A percentile compares a stretch with the other conserved stretches of the same genome.
Evolutionary conservation across 805 yeast species (phyloP).

Genomic region (Lipomyces sp.): DNA sequence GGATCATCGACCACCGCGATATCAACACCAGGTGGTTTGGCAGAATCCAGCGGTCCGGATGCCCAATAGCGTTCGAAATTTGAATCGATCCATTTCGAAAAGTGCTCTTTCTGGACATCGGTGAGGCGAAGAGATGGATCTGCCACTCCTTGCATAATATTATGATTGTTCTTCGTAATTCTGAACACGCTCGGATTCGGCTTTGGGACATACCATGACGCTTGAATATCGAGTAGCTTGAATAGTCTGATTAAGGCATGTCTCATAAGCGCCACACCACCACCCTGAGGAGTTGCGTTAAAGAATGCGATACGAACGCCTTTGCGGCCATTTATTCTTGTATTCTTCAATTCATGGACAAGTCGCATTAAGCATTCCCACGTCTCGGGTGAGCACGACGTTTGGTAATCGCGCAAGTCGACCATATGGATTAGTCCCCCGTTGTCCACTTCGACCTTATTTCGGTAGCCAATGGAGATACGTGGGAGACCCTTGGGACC

Average conservation of each 20-base stretch:
- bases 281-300: slow-evolving; percentile 38
- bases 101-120: slow-evolving; percentile 28
- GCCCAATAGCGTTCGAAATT: slow-evolving; percentile 34
- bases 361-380: slow-evolving; percentile 31
- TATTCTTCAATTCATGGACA: slow-evolving; percentile 17
- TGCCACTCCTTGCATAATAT: slow-evolving; percentile 37
- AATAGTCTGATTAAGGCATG: slow-evolving; percentile 35
- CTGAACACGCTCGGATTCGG: slow-evolving; percentile 37
- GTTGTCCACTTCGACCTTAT: slow-evolving; percentile 34
- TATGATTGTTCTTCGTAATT: slow-evolving; percentile 37
- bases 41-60: slow-evolving; percentile 24
- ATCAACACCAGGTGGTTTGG: slow-evolving; percentile 36
- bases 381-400: slow-evolving; percentile 26
- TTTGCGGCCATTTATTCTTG: slow-evolving; percentile 24
- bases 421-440: slow-evolving; percentile 33
- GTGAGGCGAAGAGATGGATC: slow-evolving; percentile 23
- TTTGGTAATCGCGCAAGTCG: slow-evolving; percentile 23
- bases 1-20: slow-evolving; percentile 37
- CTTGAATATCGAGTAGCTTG: slow-evolving; percentile 27
- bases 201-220: slow-evolving; percentile 37
- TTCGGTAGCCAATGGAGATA: slow-evolving; percentile 31
- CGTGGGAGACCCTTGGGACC: slow-evolving; percentile 37
- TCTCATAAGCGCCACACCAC: slow-evolving; percentile 38
- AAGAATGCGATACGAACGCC: slow-evolving; percentile 36
- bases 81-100: slow-evolving; percentile 29